These are phyloP conservation scores for Copromyces sp. DNA, from an alignment of 495 filamentous ascomycete genomes.

Conservation along the genomic window DNA sequence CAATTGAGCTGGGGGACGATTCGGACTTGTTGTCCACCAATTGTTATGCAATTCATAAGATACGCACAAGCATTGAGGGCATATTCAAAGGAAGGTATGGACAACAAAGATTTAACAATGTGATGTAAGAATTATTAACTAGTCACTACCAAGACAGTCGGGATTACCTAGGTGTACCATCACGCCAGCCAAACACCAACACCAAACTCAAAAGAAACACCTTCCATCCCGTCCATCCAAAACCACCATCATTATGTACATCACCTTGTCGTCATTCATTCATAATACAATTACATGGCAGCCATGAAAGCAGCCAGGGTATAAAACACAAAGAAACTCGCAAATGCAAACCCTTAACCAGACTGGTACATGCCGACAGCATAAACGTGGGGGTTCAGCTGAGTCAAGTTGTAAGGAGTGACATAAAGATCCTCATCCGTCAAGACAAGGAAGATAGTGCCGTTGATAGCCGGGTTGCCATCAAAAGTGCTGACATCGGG, in stretches of 20 bases:
- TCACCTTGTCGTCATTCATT: neutral
- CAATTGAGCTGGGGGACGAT: neutral
- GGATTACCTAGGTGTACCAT: neutral
- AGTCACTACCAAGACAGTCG: neutral
- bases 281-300: neutral
- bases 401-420: constrained; percentile 66
- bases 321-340: neutral
- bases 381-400: constrained; percentile 67
- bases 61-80: too few relatives aligned
- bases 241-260: neutral
- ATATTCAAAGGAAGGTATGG: too few relatives aligned
- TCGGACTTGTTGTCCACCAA: neutral
- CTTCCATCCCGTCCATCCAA: neutral
- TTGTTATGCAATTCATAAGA: neutral
- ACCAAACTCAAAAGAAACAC: neutral
- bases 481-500: constrained; percentile 52
- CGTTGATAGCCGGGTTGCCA: constrained; percentile 62
- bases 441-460: constrained; percentile 69
- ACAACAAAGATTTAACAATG: neutral
- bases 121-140: neutral
- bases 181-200: neutral
- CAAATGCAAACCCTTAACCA: constrained; percentile 40
- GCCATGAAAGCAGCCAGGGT: neutral
- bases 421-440: constrained; percentile 59
- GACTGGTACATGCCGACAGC: constrained; percentile 71